Evolutionary conservation across 441 rosid species (phyloP), one percentile per base, ranked within the genome.

Genomic region (California macrophylla): DNA sequence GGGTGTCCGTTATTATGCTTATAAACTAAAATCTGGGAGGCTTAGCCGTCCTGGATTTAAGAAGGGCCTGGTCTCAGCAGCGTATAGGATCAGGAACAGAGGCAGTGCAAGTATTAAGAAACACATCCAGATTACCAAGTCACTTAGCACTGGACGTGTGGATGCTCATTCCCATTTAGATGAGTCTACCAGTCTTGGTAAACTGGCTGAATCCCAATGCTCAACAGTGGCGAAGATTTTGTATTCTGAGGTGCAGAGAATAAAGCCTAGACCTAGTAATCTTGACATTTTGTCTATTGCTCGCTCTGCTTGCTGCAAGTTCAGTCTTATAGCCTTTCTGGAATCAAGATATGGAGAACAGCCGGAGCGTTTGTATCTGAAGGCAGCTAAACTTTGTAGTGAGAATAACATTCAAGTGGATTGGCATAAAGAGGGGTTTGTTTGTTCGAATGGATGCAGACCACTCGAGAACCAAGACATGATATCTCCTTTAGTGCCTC

Each of bases 331-430:
- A 79, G 85, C 86, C 68, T 82, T 86, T 5, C 76, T 95, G 60
- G 97, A 95, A 83, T 87, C 79, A 62, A 88, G 79, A 69, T 92
- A 81, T 45, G 96, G 97, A 62, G 76, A 76, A 32, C 79, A 92
- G 77, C 96, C 98, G 5, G 93, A 92, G 70, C 71, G 85, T 38
- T 68, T 88, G 66, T 89, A 87, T 81, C 85, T 95, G 69, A 95
- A 86, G 87, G 99, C 98, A 20, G 99, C 97, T 75, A 95, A 83
- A 74, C 89, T 92, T 40, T 92, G 98, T 70, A 91, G 99, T 67
- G 99, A 95, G 84, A 83, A 87, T 64, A 88, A 88, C 71, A 79
- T 92, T 75, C 88, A 75, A 69, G 88, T 92, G 20, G 84, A 85
- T 73, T 95, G 99, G 99, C 98, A 95, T 74, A 87, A 25, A 30